Percentiles rank a stretch among this genome's conserved stretches.
Evolutionary conservation across 1,284 basidiomycete genomes (phyloP).

Genomic region (Sanghuangporus baumii): DNA sequence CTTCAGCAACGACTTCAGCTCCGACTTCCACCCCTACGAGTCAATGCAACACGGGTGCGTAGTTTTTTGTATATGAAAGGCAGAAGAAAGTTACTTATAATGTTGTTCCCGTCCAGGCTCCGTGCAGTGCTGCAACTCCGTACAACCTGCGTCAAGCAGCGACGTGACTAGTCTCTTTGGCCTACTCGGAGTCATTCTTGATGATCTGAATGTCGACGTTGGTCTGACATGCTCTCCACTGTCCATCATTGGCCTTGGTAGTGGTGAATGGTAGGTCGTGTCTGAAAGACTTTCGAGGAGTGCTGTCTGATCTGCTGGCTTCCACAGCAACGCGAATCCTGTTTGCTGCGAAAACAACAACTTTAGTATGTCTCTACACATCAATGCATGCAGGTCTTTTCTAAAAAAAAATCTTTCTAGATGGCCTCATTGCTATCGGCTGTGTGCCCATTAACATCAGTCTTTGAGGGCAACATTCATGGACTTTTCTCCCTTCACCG

Average conservation of each 20-base stretch:
- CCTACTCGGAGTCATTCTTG: constrained; percentile 22
- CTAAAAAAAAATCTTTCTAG: constrained; percentile 22
- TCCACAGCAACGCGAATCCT: constrained; percentile 20
- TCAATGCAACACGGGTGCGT: constrained; percentile 27
- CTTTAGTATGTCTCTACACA: constrained; percentile 18
- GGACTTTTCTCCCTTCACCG: background rate
- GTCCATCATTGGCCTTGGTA: constrained; percentile 22
- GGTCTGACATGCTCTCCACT: constrained; percentile 27
- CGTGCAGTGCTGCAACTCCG: constrained; percentile 28
- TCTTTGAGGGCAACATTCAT: constrained; percentile 22
- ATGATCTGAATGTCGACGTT: constrained; percentile 22
- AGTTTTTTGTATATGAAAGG: background rate
- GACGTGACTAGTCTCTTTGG: constrained; percentile 19
- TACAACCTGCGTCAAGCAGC: constrained; percentile 19
- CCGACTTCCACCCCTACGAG: constrained; percentile 7
- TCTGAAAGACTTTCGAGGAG: background rate
- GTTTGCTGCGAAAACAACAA: constrained; percentile 29
- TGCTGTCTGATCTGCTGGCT: background rate
- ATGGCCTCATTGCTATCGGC: constrained; percentile 34
- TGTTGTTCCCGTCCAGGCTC: background rate
- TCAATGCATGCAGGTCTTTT: background rate
- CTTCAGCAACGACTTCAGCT: background rate
- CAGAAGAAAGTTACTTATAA: background rate
- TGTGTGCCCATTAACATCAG: constrained; percentile 35
- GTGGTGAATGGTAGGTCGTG: constrained; percentile 20